Percentiles rank a stretch among this genome's conserved stretches.
phyloP scores from a whole-genome alignment of 257 asterid genomes.

The Penstemon davidsonii region DNA sequence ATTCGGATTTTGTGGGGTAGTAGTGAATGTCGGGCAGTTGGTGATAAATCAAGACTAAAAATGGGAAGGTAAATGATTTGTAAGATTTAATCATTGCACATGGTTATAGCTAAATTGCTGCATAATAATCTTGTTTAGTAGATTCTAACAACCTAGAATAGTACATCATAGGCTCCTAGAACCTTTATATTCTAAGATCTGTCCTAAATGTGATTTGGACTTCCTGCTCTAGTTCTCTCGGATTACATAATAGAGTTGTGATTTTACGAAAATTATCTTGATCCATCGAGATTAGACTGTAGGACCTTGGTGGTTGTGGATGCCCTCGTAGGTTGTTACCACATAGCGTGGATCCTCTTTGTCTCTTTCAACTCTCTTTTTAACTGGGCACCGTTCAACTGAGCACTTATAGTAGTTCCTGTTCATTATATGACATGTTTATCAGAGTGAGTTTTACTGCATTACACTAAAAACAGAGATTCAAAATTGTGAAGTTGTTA shows the following conservation, averaged over 20 bases:
- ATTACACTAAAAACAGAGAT: background rate
- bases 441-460: background rate
- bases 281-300: conserved; percentile 33
- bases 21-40: background rate
- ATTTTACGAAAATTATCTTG: conserved; percentile 7
- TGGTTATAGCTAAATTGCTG: background rate
- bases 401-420: conserved; percentile 92
- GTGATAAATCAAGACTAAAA: background rate
- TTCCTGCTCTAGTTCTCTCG: background rate
- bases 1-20: background rate
- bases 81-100: background rate
- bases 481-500: too few species aligned
- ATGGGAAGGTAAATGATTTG: background rate
- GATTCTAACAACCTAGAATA: conserved; percentile 23
- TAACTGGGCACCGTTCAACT: conserved; percentile 79
- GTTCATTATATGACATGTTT: conserved; percentile 25
- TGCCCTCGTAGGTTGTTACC: conserved; percentile 82
- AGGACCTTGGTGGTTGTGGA: conserved; percentile 79
- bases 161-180: background rate
- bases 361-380: conserved; percentile 89
- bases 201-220: conserved; percentile 16
- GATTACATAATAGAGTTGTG: background rate
- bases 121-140: conserved; percentile 19
- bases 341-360: conserved; percentile 73
- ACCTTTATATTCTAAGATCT: conserved; percentile 12